Evolutionary conservation across 2,329 filamentous ascomycete genomes (phyloP), one percentile per base, ranked within the genome.

Genomic region (Cladophialophora yegresii): DNA sequence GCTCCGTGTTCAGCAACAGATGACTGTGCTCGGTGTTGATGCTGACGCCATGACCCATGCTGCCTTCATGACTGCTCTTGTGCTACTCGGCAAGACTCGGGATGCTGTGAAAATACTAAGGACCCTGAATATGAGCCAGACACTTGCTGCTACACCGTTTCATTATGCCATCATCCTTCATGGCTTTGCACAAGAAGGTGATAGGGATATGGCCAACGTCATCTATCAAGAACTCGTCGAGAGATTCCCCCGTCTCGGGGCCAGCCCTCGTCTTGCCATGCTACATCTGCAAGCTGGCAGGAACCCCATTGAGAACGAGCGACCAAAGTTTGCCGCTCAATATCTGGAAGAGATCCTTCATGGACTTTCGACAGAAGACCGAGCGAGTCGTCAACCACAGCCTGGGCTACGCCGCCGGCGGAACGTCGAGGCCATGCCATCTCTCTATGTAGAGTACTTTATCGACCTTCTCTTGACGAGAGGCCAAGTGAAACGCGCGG

Each of bases 21-120:
- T 90, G 85, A 75, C 81, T 54, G 72, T 78, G 4, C 74, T 79
- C 47, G 75, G 79, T 0, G 76, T 89, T 33, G 75, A 77, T 32
- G 78, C 83, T 9, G 82, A 89, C 71, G 77, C 74, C 3, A 80
- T 83, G 73, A 88, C 87, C 1, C 89, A 87, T 72, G 82, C 81
- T 53, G 83, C 85, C 55, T 74, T 89, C 47, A 87, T 90, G 81
- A 81, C 84, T 60, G 80, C 80, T 30, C 74, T 89, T 55, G 77
- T 80, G 8, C 76, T 83, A 62, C 75, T 82, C 54, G 79, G 81
- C 57, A 81, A 83, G 67, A 82, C 86, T 6, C 78, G 83, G 66
- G 79, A 81, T 54, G 87, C 87, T 2, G 82, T 79, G 63, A 80
- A 80, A 54, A 82, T 89, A 54, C 72, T 81, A 20, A 70, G 75